Base-by-base conservation (phyloP, 805 yeast genomes). In the Pichia membranifaciens region DNA sequence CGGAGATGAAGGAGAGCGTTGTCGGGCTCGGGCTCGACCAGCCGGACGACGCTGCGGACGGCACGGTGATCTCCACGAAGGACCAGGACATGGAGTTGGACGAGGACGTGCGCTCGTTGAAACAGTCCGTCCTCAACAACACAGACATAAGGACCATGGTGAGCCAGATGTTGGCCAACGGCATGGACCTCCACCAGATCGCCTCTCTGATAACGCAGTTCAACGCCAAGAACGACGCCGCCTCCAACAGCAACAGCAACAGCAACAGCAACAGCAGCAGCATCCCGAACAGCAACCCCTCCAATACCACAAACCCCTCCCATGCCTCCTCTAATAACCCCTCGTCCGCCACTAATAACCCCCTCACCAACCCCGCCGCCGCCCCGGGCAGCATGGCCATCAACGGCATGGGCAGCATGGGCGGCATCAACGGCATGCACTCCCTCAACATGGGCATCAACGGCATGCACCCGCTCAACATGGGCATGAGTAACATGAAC, bases 161-260 rank as follows among this genome's bases (percentile, higher is more conserved):
- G 18, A 53, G 59, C 38, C 69, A 66, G 53, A 58, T 67, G 67
- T 51, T 65, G 13, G 60, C 64, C 16, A 60, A 60, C 47, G 70
- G 70, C 15, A 58, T 67, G 64, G 67, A 64, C 48, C 51, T 66
- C 54, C 54, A 56, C 44, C 69, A 67, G 47, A 59, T 67, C 18
- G 50, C 60, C 12, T 45, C 55, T 10, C 57, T 61, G 25, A 58
- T 65, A 18, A 59, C 58, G 34, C 67, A 62, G 48, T 59, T 56
- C 50, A 54, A 40, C 34, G 40, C 40, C 21, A 37, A 37, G 40
- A 37, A 37, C 40, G 31, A 54, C 46, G 35, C 38, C 47, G 56
- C 48, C 55, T 53, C 34, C 56, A 54, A 33, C 25, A 18, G 12
- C 51, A 50, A 28, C 38, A 47, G 34, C 35, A 44, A 29, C 42